Evolutionary conservation across 1,139 yeast genomes (phyloP).

Genomic region (Schwanniomyces etchellsii): DNA sequence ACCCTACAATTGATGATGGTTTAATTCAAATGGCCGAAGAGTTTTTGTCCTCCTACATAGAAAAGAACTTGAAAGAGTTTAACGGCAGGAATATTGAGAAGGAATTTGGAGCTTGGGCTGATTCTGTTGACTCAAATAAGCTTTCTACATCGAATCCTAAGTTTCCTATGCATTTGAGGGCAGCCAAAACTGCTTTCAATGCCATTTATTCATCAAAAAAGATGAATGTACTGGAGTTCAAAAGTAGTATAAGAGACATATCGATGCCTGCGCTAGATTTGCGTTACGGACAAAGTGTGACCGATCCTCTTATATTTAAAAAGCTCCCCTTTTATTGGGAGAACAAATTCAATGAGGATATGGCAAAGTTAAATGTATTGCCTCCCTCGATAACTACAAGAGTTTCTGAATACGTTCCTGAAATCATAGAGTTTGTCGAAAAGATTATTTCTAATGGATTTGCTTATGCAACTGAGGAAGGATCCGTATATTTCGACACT

Average conservation of each 20-base stretch:
- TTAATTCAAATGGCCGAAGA: slow-evolving; percentile 33
- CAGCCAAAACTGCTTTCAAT: slow-evolving; percentile 50
- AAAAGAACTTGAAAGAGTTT: slow-evolving; percentile 51
- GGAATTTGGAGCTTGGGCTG: slow-evolving; percentile 50
- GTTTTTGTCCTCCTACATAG: slow-evolving; percentile 46
- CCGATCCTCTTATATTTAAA: slow-evolving; percentile 79
- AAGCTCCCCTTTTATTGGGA: slow-evolving; percentile 90
- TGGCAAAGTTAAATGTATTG: slow-evolving; percentile 77
- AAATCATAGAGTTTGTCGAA: slow-evolving; percentile 74
- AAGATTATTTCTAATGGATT: slow-evolving; percentile 72
- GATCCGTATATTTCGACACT: slow-evolving; percentile 95
- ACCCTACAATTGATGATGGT: slow-evolving; percentile 25
- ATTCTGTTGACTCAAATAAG: slow-evolving; percentile 41
- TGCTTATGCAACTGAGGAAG: slow-evolving; percentile 78
- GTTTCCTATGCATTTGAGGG: slow-evolving; percentile 75
- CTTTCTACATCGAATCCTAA: slow-evolving; percentile 63
- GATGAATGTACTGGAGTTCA: slow-evolving; percentile 30
- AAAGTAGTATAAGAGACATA: slow-evolving; percentile 58
- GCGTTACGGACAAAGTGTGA: slow-evolving; percentile 67
- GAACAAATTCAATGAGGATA: slow-evolving; percentile 73
- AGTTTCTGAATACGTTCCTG: slow-evolving; percentile 96
- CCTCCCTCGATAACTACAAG: slow-evolving; percentile 86
- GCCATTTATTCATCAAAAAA: slow-evolving; percentile 25
- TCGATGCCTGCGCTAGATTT: slow-evolving; percentile 69
- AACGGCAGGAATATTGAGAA: slow-evolving; percentile 16